Conservation (phyloP, 345 rosid genomes). For the Brassica cretica region DNA sequence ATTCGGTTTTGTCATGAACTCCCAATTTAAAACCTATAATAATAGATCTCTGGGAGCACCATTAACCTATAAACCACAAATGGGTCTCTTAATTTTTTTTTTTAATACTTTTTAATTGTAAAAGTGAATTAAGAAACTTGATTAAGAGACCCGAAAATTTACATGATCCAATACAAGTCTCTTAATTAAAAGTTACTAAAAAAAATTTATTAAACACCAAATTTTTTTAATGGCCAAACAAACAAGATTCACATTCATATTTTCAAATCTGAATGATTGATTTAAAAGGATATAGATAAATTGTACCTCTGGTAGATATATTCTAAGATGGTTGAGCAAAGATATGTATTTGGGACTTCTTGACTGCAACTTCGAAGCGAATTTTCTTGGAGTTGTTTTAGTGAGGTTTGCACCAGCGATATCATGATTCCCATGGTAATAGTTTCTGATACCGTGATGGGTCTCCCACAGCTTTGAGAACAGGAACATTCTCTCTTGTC, state of each 20-base stretch:
- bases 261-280: neutral
- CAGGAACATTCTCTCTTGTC: constrained; percentile 98
- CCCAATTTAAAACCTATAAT: neutral
- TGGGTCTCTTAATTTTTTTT: no score
- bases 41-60: neutral
- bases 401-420: constrained; percentile 80
- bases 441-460: constrained; percentile 73
- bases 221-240: no score
- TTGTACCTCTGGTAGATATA: constrained; percentile 94
- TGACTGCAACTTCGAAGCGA: constrained; percentile 94
- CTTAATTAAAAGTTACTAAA: no score
- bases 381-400: constrained; percentile 76
- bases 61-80: no score
- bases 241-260: neutral
- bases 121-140: no score
- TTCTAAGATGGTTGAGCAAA: constrained; percentile 94
- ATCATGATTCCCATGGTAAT: constrained; percentile 93
- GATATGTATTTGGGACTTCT: constrained; percentile 99
- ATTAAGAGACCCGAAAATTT: no score
- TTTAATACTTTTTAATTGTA: no score
- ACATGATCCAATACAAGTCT: no score
- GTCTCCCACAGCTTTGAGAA: constrained; percentile 91
- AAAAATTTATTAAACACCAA: no score
- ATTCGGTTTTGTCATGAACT: neutral
- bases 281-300: neutral